A percentile compares a stretch with the other conserved stretches of the same genome.
These are phyloP conservation scores for Chrysoporthe deuterocubensis DNA, from an alignment of 2,329 filamentous ascomycete species.

Conservation along the genomic window DNA sequence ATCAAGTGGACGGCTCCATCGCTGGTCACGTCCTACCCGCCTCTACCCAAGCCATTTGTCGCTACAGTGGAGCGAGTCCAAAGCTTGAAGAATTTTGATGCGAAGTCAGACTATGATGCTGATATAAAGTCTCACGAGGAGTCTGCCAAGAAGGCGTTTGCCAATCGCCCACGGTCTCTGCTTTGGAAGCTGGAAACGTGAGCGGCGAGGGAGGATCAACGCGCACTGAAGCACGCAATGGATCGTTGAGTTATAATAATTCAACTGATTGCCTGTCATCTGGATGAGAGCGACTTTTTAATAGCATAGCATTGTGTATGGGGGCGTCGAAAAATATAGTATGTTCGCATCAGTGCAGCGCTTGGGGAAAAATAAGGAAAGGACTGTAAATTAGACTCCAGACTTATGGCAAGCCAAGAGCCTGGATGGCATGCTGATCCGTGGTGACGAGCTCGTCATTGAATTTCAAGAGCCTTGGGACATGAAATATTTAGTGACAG, in stretches of 20 bases:
- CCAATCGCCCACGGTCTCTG: slow-evolving; percentile 19
- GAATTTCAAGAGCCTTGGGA: too few species aligned
- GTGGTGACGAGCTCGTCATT: too few species aligned
- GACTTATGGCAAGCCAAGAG: too few species aligned
- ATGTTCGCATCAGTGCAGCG: neutral
- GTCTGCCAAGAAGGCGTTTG: slow-evolving; percentile 31
- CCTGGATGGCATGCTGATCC: too few species aligned
- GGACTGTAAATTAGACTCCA: too few species aligned
- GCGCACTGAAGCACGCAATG: neutral
- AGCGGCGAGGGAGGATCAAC: neutral
- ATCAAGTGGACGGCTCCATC: slow-evolving; percentile 31
- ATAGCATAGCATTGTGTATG: neutral
- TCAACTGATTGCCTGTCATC: neutral
- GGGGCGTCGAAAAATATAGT: neutral
- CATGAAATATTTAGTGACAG: too few species aligned
- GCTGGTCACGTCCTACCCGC: slow-evolving; percentile 31
- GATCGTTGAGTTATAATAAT: neutral
- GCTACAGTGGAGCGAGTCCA: slow-evolving; percentile 36
- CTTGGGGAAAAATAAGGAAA: too few species aligned
- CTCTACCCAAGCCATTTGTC: slow-evolving; percentile 37
- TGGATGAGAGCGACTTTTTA: neutral
- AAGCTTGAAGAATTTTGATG: slow-evolving; percentile 29
- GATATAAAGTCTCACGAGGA: slow-evolving; percentile 19
- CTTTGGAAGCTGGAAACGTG: slow-evolving; percentile 13
- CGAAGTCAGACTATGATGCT: slow-evolving; percentile 16